A percentile compares a stretch with the other conserved stretches of the same genome.
These are phyloP conservation scores for Phlegmacium glaucopus DNA, from an alignment of 768 basidiomycete species.

Conservation along the genomic window DNA sequence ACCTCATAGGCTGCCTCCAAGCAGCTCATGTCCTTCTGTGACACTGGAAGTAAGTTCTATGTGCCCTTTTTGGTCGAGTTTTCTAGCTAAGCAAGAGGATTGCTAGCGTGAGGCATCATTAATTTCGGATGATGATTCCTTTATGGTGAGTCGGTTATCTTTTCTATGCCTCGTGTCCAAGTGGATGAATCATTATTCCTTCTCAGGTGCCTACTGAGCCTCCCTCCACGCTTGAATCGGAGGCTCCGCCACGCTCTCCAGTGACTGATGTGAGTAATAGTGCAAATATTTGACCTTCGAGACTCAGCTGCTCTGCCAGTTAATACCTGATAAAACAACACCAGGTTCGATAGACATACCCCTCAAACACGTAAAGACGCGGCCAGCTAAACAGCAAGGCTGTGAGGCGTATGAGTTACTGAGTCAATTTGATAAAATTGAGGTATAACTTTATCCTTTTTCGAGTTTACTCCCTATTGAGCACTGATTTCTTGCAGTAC, in stretches of 20 bases:
- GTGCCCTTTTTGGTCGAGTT: neutral
- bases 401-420: slow-evolving; percentile 18
- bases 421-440: slow-evolving; percentile 42
- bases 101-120: too few species aligned
- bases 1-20: slow-evolving; percentile 19
- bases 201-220: neutral
- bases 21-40: slow-evolving; percentile 13
- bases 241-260: neutral
- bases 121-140: too few species aligned
- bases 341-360: slow-evolving; percentile 1
- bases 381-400: slow-evolving; percentile 8
- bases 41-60: slow-evolving; percentile 10
- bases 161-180: too few species aligned
- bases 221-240: neutral
- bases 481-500: slow-evolving; percentile 41
- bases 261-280: neutral
- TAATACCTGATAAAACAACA: too few species aligned
- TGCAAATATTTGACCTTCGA: neutral
- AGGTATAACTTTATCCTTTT: slow-evolving; percentile 28
- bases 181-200: neutral
- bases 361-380: neutral
- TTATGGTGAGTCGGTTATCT: too few species aligned
- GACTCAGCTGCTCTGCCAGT: neutral
- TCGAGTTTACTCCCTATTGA: neutral
- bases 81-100: neutral